phyloP scores from a whole-genome alignment of 257 asterid genomes.

The Datura wrightii region DNA sequence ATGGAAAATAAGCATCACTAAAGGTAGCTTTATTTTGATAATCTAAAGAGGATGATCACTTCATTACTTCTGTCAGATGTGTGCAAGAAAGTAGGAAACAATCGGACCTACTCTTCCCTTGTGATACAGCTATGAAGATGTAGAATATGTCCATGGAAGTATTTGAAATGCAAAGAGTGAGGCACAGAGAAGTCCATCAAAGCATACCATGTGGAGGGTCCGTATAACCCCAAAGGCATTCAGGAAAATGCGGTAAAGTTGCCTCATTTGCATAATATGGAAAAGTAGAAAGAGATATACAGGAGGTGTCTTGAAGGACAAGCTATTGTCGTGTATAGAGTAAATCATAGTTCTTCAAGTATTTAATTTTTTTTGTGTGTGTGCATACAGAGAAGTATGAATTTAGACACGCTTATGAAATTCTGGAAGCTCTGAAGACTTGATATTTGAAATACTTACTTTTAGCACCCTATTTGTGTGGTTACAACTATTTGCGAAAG shows the following conservation, averaged over 20 bases:
- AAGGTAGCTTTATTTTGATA: neutral
- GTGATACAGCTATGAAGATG: neutral
- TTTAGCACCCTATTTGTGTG: slow-evolving; percentile 3
- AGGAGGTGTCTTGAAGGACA: slow-evolving; percentile 22
- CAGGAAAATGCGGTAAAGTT: neutral
- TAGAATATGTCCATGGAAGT: neutral
- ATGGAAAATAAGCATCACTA: slow-evolving; percentile 4
- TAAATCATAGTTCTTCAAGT: neutral
- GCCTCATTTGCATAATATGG: neutral
- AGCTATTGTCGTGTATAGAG: neutral
- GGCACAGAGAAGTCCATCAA: slow-evolving; percentile 1
- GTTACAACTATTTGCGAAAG: neutral
- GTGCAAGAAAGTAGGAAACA: neutral
- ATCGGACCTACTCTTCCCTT: neutral
- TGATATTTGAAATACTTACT: neutral
- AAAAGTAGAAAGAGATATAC: slow-evolving; percentile 8
- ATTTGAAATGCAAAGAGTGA: neutral
- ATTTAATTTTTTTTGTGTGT: neutral
- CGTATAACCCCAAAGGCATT: neutral
- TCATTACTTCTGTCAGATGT: neutral
- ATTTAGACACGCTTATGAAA: neutral
- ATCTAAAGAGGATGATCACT: neutral
- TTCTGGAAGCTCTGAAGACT: slow-evolving; percentile 2
- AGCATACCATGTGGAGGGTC: slow-evolving; percentile 1
- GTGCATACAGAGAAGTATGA: neutral